Conservation (phyloP, 2,329 filamentous ascomycete species). For the Trichophyton verrucosum region DNA sequence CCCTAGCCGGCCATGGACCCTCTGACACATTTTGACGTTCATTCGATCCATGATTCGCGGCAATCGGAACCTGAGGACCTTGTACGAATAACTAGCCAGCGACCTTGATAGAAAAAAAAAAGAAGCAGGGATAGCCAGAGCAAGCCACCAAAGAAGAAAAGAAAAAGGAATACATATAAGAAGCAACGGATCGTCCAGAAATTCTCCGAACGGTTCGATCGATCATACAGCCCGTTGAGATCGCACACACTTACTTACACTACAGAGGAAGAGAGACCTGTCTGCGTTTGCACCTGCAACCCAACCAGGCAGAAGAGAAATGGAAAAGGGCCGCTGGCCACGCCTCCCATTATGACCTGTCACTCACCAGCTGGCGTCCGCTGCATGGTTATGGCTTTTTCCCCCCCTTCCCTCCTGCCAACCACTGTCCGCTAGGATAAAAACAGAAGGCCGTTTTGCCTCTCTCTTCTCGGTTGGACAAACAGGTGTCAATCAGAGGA, state of each 20-base stretch:
- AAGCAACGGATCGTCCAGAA: neutral
- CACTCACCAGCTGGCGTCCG: neutral
- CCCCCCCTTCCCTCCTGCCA: neutral
- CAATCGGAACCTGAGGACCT: neutral
- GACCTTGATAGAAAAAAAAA: neutral
- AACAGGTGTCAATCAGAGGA: too few relatives aligned
- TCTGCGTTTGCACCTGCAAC: too few relatives aligned
- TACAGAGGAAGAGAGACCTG: too few relatives aligned
- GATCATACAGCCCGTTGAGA: neutral
- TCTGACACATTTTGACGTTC: neutral
- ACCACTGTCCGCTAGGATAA: neutral
- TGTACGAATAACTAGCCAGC: neutral
- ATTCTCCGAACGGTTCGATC: neutral
- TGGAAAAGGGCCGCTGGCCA: neutral
- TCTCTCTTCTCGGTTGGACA: neutral
- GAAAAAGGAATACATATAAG: conserved; percentile 1
- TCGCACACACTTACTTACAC: neutral
- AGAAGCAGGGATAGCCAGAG: neutral
- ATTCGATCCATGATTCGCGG: neutral
- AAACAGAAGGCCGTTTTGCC: neutral
- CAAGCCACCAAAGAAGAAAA: conserved; percentile 1
- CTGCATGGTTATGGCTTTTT: neutral
- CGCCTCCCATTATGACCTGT: neutral
- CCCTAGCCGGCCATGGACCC: neutral
- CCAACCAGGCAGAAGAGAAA: neutral